Percentiles rank a stretch among this genome's conserved stretches.
Evolutionary conservation across 202 grass and related monocot species (phyloP).

Genomic region (Setaria viridis): DNA sequence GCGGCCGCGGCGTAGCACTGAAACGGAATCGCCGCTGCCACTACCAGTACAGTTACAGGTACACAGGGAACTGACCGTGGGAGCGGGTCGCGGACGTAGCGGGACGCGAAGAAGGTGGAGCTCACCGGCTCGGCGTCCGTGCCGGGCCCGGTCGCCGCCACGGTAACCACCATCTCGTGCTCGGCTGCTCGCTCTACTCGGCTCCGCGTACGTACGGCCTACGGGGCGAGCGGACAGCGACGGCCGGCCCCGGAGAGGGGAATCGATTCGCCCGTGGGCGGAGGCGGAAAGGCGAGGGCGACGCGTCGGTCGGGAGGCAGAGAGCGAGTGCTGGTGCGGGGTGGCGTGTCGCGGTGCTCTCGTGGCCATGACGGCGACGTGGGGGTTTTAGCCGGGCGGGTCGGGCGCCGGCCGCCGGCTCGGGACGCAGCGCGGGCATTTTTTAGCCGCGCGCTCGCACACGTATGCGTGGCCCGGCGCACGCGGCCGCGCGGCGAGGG

Average conservation of each 20-base stretch:
- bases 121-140: constrained; percentile 50
- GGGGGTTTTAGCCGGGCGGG: neutral
- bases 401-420: neutral
- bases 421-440: neutral
- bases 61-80: constrained; percentile 56
- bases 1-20: neutral
- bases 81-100: constrained; percentile 67
- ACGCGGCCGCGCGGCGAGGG: neutral
- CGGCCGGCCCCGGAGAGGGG: neutral
- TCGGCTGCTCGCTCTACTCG: too few species aligned
- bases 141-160: constrained; percentile 44
- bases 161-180: constrained; percentile 45
- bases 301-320: neutral
- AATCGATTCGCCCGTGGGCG: neutral
- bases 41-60: neutral
- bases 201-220: neutral
- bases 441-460: constrained; percentile 15
- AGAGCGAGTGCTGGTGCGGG: neutral
- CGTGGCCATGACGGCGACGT: neutral
- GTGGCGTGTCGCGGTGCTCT: neutral
- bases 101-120: constrained; percentile 80
- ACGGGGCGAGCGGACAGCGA: constrained; percentile 20
- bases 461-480: neutral
- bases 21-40: neutral
- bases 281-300: neutral